Evolutionary conservation across 805 yeast species (phyloP).

Genomic region (Martiniozyma abietophila): DNA sequence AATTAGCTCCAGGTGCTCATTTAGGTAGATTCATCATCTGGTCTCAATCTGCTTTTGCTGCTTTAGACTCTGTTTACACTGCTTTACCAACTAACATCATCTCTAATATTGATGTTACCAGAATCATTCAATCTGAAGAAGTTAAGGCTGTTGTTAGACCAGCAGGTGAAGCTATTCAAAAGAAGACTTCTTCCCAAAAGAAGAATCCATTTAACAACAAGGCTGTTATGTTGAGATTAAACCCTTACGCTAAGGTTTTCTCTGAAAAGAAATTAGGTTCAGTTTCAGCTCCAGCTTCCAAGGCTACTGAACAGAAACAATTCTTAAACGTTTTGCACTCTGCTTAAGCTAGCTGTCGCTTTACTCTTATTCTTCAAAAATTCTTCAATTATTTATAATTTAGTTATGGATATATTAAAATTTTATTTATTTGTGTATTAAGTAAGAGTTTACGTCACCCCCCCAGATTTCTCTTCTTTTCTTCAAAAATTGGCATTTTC

Average conservation of each 20-base stretch:
- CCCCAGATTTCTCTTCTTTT: too few relatives aligned
- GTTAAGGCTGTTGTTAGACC: conserved; percentile 95
- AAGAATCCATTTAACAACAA: conserved; percentile 99
- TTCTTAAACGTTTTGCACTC: conserved; percentile 61
- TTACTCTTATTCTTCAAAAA: too few relatives aligned
- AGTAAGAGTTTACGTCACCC: too few relatives aligned
- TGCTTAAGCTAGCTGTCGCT: conserved; percentile 37
- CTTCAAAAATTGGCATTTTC: too few relatives aligned
- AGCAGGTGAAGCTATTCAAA: conserved; percentile 88
- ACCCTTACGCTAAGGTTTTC: conserved; percentile 99
- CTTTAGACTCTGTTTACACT: conserved; percentile 96
- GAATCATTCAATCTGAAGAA: conserved; percentile 98
- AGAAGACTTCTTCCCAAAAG: conserved; percentile 94
- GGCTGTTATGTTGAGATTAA: conserved; percentile 94
- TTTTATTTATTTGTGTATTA: too few relatives aligned
- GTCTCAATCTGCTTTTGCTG: conserved; percentile 97
- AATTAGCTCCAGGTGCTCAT: conserved; percentile 99
- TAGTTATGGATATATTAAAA: too few relatives aligned
- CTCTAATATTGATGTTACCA: conserved; percentile 91
- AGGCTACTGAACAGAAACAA: conserved; percentile 59
- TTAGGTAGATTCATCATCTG: conserved; percentile 99
- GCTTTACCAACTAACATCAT: conserved; percentile 92
- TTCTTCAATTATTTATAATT: too few relatives aligned
- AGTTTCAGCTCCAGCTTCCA: conserved; percentile 50
- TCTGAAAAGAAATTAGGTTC: conserved; percentile 86